Conservation (phyloP, 148 eudicot species). For the Agrostemma githago region DNA sequence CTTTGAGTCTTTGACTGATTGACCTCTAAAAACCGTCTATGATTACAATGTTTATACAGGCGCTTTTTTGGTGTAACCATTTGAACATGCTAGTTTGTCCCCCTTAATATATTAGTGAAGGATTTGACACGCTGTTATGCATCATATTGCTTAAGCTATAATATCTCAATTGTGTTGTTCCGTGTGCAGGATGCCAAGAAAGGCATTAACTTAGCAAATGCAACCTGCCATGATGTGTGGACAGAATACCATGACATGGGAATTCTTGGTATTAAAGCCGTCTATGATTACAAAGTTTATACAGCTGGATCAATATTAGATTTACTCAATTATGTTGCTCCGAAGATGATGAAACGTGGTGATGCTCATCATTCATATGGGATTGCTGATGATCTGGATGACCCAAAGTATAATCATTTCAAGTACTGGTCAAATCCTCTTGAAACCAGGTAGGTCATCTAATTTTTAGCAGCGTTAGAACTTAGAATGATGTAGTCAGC, state of each 20-base stretch:
- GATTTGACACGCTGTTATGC: background rate
- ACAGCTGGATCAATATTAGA: slow-evolving; percentile 65
- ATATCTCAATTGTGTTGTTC: slow-evolving; percentile 6
- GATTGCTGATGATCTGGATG: slow-evolving; percentile 83
- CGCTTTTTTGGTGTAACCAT: no score
- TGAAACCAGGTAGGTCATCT: slow-evolving; percentile 58
- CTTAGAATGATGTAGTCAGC: background rate
- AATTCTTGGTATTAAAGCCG: slow-evolving; percentile 57
- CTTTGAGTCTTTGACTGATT: no score
- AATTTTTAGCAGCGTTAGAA: background rate
- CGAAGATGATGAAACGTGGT: slow-evolving; percentile 92
- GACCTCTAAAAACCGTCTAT: no score
- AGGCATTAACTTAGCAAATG: slow-evolving; percentile 64
- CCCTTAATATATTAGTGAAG: background rate
- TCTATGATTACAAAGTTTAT: slow-evolving; percentile 66
- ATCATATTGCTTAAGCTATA: background rate
- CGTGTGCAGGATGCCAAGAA: slow-evolving; percentile 63
- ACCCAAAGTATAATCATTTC: slow-evolving; percentile 60
- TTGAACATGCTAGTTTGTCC: no score
- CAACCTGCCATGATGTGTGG: slow-evolving; percentile 79
- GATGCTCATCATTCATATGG: slow-evolving; percentile 83
- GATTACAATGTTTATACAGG: no score
- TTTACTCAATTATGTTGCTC: slow-evolving; percentile 71
- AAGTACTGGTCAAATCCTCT: slow-evolving; percentile 91
- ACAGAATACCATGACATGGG: slow-evolving; percentile 91